Evolutionary conservation across 2,329 filamentous ascomycete species (phyloP).

Genomic region (Epichloe gansuensis): DNA sequence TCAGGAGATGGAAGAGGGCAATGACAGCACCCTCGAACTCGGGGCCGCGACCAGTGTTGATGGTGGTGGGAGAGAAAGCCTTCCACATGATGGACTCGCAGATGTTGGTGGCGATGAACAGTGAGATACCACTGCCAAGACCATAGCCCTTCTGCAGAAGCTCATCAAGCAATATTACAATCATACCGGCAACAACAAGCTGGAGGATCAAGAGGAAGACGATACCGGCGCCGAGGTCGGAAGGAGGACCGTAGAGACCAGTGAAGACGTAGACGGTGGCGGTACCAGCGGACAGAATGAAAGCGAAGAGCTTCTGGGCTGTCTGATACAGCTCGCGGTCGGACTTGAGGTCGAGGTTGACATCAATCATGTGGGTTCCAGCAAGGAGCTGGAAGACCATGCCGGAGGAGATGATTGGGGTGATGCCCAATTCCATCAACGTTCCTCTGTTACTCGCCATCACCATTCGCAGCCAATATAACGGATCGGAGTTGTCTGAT

Average conservation of each 20-base stretch:
- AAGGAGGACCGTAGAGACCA: constrained; percentile 91
- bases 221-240: constrained; percentile 92
- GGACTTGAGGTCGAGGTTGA: constrained; percentile 99
- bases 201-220: constrained; percentile 97
- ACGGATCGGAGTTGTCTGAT: constrained; percentile 91
- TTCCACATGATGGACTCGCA: constrained; percentile 99
- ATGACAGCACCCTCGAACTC: constrained; percentile 99
- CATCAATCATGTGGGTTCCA: constrained; percentile 98
- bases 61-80: constrained; percentile 96
- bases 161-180: constrained; percentile 98
- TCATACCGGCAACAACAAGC: constrained; percentile 92
- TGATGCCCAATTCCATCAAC: constrained; percentile 92
- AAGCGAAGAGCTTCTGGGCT: constrained; percentile 96
- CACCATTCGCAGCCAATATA: constrained; percentile 99
- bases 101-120: constrained; percentile 99
- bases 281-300: constrained; percentile 94
- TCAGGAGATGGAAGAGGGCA: constrained; percentile 90
- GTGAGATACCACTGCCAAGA: constrained; percentile 93
- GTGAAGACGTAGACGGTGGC: constrained; percentile 98
- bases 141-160: constrained; percentile 99
- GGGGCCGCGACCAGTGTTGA: constrained; percentile 97
- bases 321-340: constrained; percentile 99
- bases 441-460: constrained; percentile 97
- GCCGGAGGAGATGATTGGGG: constrained; percentile 97
- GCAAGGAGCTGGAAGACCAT: constrained; percentile 99